Evolutionary conservation across 257 asterid species (phyloP).

Genomic region (Scutellaria galericulata): DNA sequence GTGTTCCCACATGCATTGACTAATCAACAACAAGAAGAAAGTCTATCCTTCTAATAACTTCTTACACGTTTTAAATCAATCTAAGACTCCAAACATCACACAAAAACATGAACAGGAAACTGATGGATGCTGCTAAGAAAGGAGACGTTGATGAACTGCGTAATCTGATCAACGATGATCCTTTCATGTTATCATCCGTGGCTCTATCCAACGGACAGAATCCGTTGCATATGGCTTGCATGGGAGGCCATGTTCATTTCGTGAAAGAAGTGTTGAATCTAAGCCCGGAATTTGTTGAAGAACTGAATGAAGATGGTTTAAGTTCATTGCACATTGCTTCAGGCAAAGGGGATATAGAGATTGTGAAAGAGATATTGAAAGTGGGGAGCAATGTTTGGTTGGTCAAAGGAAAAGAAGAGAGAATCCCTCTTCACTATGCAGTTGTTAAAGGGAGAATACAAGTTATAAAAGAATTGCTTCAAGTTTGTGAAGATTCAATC

Average conservation of each 20-base stretch:
- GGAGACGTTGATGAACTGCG: not conserved
- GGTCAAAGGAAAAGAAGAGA: constrained; percentile 38
- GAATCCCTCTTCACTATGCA: constrained; percentile 45
- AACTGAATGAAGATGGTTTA: not conserved
- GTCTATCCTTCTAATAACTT: too few species aligned
- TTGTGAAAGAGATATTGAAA: constrained; percentile 35
- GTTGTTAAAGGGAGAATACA: constrained; percentile 35
- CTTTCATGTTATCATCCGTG: not conserved
- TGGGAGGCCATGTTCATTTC: constrained; percentile 3
- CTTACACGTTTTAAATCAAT: too few species aligned
- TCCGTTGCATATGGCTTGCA: constrained; percentile 9
- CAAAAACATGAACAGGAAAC: not conserved
- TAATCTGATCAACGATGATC: not conserved
- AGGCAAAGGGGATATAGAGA: constrained; percentile 27
- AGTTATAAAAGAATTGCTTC: constrained; percentile 34
- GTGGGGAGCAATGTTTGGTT: constrained; percentile 32
- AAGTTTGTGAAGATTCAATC: constrained; percentile 25
- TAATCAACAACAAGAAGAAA: too few species aligned
- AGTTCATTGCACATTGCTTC: constrained; percentile 11
- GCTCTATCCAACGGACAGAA: not conserved
- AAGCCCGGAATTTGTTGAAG: not conserved
- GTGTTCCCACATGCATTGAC: too few species aligned
- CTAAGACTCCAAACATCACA: not conserved
- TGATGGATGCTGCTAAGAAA: not conserved
- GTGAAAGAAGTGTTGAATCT: not conserved